phyloP scores from a whole-genome alignment of 495 filamentous ascomycete genomes.

The Cairneyella variabilis region DNA sequence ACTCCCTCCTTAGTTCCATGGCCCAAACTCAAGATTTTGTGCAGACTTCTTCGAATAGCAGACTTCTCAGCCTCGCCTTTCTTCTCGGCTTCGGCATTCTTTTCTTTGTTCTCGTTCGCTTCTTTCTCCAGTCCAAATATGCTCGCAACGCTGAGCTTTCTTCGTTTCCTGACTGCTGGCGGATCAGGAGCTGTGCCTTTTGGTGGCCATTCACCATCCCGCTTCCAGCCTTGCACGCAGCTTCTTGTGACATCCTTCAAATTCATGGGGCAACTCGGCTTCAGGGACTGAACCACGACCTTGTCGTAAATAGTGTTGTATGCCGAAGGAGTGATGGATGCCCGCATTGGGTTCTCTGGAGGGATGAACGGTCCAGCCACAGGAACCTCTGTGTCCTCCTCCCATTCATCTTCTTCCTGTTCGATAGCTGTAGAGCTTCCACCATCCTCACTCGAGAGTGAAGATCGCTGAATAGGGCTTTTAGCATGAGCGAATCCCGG shows the following conservation, averaged over 20 bases:
- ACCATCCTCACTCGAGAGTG: conserved; percentile 15
- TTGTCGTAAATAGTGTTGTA: conserved; percentile 88
- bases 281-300: conserved; percentile 69
- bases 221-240: conserved; percentile 88
- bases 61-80: conserved; percentile 8
- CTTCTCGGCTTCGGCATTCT: neutral
- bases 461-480: neutral
- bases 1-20: conserved; percentile 1
- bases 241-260: conserved; percentile 73
- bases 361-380: conserved; percentile 65
- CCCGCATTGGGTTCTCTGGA: conserved; percentile 63
- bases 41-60: conserved; percentile 15
- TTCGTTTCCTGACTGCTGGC: conserved; percentile 28
- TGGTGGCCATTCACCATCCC: conserved; percentile 92
- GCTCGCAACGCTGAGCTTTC: conserved; percentile 30
- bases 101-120: conserved; percentile 2
- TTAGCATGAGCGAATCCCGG: neutral
- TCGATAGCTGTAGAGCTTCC: conserved; percentile 19
- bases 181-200: conserved; percentile 41
- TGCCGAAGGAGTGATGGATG: conserved; percentile 62
- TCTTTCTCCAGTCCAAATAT: conserved; percentile 20
- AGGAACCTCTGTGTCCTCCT: conserved; percentile 38
- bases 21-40: conserved; percentile 22
- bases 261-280: conserved; percentile 83
- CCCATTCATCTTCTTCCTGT: conserved; percentile 18